Base-by-base conservation (phyloP, 1,139 yeast species). In the Kodamaea alishanica region DNA sequence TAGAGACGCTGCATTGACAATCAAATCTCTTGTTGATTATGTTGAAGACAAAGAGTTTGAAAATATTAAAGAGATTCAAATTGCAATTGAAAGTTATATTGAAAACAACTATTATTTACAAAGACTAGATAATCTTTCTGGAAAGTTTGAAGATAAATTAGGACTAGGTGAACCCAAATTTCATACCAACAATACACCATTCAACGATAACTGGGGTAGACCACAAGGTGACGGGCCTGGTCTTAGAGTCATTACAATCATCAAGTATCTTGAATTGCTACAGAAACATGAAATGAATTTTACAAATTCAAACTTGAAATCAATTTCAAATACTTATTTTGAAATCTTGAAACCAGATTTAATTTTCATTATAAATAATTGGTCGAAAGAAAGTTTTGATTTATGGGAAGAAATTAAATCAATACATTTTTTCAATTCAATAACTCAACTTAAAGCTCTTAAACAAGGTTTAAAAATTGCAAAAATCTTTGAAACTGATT, bases 201-300 rank as follows among this genome's bases (percentile, higher is more conserved):
- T 84, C 51, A 58, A 62, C 10, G 79, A 67, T 2, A 57, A 66
- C 30, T 90, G 97, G 98, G 97, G 97, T 1, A 72, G 98, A 50
- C 98, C 98, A 1, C 98, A 90, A 61, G 75, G 88, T 45, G 98
- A 92, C 59, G 97, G 97, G 0, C 97, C 97, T 0, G 94, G 95
- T 0, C 69, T 90, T 42, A 72, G 97, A 48, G 73, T 81, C 3
- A 71, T 82, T 37, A 73, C 96, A 1, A 71, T 84, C 25, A 60
- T 77, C 34, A 75, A 77, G 45, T 87, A 78, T 56, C 54, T 87
- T 43, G 60, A 63, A 24, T 49, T 71, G 8, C 58, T 81, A 41
- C 49, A 63, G 5, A 55, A 64, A 30, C 58, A 59, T 43, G 57
- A 61, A 26, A 38, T 50, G 7, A 44, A 48, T 6, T 46, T 70